Percentiles rank a stretch among this genome's conserved stretches.
Evolutionary conservation across 441 rosid species (phyloP).

Genomic region (Erodium texanum): DNA sequence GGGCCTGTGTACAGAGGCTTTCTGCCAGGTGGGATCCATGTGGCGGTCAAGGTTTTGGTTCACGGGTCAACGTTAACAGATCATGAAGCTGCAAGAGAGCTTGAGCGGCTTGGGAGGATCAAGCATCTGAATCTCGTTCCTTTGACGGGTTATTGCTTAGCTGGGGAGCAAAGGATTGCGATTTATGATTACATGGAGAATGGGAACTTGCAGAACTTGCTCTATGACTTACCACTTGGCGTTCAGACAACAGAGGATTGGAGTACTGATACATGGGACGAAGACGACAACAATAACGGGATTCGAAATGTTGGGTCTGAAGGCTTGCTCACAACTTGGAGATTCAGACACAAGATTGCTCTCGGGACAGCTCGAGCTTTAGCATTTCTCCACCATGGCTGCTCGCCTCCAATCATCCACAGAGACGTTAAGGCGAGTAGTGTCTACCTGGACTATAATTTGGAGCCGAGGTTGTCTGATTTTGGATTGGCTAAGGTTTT

Average conservation of each 20-base stretch:
- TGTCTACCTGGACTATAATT: conserved; percentile 65
- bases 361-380: conserved; percentile 85
- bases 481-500: conserved; percentile 77
- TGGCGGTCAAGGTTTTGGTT: conserved; percentile 85
- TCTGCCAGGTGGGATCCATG: conserved; percentile 89
- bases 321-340: conserved; percentile 63
- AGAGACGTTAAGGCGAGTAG: conserved; percentile 88
- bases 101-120: conserved; percentile 78
- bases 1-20: conserved; percentile 92
- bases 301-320: conserved; percentile 55
- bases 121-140: conserved; percentile 91
- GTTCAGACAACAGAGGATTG: conserved; percentile 73
- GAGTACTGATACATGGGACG: conserved; percentile 89
- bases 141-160: conserved; percentile 74
- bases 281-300: conserved; percentile 38
- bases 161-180: conserved; percentile 87
- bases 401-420: conserved; percentile 80
- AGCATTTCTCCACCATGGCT: conserved; percentile 89
- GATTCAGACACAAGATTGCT: conserved; percentile 70
- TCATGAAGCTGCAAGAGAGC: conserved; percentile 84
- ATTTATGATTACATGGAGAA: conserved; percentile 97
- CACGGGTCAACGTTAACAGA: conserved; percentile 82
- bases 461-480: conserved; percentile 83
- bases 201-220: conserved; percentile 85
- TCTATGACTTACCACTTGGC: conserved; percentile 79